Conservation (phyloP, 164 flowering plant species). For the Cinnamomum micranthum region DNA sequence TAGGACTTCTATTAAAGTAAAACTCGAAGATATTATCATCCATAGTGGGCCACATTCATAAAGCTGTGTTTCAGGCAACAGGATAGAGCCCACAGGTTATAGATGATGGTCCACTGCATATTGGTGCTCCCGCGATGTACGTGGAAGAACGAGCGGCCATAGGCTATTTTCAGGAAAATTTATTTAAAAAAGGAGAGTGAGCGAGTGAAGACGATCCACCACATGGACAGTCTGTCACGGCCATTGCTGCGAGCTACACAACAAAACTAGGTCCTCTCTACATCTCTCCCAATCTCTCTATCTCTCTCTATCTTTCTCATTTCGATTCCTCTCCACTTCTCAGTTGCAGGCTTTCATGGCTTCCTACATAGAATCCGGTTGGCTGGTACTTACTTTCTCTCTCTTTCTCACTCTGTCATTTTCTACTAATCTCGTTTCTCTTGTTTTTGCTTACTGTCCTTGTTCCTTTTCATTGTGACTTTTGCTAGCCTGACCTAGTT, state of each 20-base stretch:
- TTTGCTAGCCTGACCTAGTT: neutral
- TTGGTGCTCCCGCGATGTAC: neutral
- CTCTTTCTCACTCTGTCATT: neutral
- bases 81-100: no score
- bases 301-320: neutral
- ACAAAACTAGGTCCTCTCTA: neutral
- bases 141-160: neutral
- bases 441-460: neutral
- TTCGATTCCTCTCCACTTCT: slow-evolving; percentile 7
- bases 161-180: neutral
- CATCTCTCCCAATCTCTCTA: neutral
- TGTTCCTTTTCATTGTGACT: neutral
- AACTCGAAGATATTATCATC: no score
- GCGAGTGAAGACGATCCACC: neutral
- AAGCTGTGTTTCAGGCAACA: no score
- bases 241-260: neutral
- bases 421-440: neutral
- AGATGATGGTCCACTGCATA: no score
- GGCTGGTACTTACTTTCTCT: slow-evolving; percentile 28
- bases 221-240: slow-evolving; percentile 21
- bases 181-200: neutral
- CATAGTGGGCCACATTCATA: no score
- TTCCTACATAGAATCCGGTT: slow-evolving; percentile 34
- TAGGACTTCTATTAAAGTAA: no score
- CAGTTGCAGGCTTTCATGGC: slow-evolving; percentile 25